Evolutionary conservation across 495 filamentous ascomycete species (phyloP).

Genomic region (Neurospora sp.): DNA sequence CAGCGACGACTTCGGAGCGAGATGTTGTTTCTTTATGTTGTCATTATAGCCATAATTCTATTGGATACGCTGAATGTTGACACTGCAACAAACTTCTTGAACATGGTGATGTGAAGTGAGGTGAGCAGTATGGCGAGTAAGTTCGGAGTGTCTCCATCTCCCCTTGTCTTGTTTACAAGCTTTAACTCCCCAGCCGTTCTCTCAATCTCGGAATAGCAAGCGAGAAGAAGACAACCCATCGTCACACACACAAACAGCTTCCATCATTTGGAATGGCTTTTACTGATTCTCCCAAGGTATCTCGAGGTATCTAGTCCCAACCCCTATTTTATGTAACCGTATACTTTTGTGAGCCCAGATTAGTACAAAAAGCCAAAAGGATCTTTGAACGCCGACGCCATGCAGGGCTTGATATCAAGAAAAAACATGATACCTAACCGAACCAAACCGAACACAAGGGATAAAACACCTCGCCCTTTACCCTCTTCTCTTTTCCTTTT

Average conservation of each 20-base stretch:
- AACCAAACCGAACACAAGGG: neutral
- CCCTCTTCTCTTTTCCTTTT: neutral
- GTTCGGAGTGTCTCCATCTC: no score
- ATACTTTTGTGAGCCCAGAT: slow-evolving; percentile 2
- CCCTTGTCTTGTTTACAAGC: neutral
- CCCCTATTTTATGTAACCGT: neutral
- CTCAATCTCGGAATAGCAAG: no score
- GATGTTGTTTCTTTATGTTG: neutral
- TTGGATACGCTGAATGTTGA: neutral
- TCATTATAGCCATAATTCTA: neutral
- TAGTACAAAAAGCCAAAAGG: neutral
- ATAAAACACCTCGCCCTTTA: neutral
- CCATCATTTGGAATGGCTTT: neutral
- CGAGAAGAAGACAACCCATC: no score
- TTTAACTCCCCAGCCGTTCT: neutral
- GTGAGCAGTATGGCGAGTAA: neutral
- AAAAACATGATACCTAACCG: slow-evolving; percentile 1
- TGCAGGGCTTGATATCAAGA: slow-evolving; percentile 3
- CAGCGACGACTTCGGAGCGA: neutral
- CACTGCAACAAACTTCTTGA: neutral
- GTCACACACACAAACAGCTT: no score
- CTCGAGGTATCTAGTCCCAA: neutral
- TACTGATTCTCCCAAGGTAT: neutral
- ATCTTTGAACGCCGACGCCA: slow-evolving; percentile 6
- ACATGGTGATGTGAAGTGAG: neutral